Evolutionary conservation across 2,329 filamentous ascomycete species (phyloP).

Genomic region (Aspergillus quadrilineatus): DNA sequence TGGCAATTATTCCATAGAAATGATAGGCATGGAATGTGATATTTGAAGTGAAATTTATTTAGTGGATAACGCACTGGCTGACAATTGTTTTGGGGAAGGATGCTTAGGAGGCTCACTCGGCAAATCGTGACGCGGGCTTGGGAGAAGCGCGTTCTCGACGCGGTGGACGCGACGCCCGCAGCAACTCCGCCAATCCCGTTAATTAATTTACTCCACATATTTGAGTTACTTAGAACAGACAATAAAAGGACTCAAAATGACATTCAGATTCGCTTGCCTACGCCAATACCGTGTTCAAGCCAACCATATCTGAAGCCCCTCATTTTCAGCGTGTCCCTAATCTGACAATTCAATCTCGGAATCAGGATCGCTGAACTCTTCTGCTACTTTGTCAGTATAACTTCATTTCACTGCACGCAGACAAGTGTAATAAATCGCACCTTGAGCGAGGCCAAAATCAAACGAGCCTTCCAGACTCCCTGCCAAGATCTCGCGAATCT

Average conservation of each 20-base stretch:
- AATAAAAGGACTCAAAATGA: background rate
- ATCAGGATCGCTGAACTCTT: constrained; percentile 24
- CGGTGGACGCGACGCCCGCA: constrained; percentile 22
- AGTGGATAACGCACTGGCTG: constrained; percentile 7
- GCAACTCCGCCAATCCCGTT: constrained; percentile 20
- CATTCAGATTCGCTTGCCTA: background rate
- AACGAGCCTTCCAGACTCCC: constrained; percentile 24
- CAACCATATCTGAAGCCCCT: background rate
- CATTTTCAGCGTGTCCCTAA: background rate
- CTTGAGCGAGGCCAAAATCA: constrained; percentile 24
- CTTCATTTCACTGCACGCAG: background rate
- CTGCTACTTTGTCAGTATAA: constrained; percentile 18
- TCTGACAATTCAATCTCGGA: constrained; percentile 22
- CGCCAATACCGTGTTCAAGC: background rate
- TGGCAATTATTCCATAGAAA: constrained; percentile 1
- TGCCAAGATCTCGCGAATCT: constrained; percentile 30
- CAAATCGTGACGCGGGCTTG: constrained; percentile 13
- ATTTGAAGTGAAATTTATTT: background rate
- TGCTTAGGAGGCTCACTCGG: background rate
- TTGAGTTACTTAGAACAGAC: background rate
- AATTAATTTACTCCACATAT: constrained; percentile 19
- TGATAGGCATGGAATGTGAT: background rate
- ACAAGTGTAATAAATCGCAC: constrained; percentile 12
- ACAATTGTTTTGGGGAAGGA: constrained; percentile 16
- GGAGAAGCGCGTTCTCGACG: constrained; percentile 24